Evolutionary conservation across 768 basidiomycete species (phyloP), one percentile per base, ranked within the genome.

Genomic region (Lactarius deliciosus): DNA sequence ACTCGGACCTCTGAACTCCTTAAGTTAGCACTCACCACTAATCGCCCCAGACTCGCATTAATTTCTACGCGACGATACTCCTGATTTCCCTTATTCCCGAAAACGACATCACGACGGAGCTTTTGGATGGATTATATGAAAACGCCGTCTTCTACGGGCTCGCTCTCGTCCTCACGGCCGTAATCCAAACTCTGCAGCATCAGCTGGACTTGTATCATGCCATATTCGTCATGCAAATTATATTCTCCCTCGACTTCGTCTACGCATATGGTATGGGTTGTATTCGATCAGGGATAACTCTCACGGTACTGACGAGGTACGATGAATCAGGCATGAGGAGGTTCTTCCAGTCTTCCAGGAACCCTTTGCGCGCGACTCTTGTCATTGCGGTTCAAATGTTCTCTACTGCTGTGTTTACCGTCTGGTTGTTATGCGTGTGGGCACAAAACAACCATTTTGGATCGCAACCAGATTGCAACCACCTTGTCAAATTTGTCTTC

Each of bases 201-300:
- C 40, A 63, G n/a, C 32, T 67, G 15, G 61, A 67, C 50, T 28
- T 67, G 40, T 67, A 67, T 59, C 66, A 67, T 55, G 66, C 66
- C 0, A 54, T 67, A 9, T 43, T 63, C 40, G 66, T 67, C 9
- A 67, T 63, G 66, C 61, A 67, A 18, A 58, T 55, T 2, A 43
- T 63, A 9, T 53, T 59, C 40, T 59, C 61, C 16, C 61, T 66
- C 6, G 56, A 45, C 32, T 41, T 59, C 5, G 57, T 67, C 18
- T 67, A 45, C 34, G 11, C 16, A 30, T 58, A 63, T 40, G 61
- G 66, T 63, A 59, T 30, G 45, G 5, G 47, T 28, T 34, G 16
- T 34, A 5, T 32, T 30, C 20, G 8, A n/a, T 57, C 25, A 40
- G 20, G 11, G 25, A 18, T 32, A 22, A 22, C 43, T 53, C 30